Evolutionary conservation across 2,329 filamentous ascomycete genomes (phyloP).

Genomic region (Thermothelomyces thermophilus): DNA sequence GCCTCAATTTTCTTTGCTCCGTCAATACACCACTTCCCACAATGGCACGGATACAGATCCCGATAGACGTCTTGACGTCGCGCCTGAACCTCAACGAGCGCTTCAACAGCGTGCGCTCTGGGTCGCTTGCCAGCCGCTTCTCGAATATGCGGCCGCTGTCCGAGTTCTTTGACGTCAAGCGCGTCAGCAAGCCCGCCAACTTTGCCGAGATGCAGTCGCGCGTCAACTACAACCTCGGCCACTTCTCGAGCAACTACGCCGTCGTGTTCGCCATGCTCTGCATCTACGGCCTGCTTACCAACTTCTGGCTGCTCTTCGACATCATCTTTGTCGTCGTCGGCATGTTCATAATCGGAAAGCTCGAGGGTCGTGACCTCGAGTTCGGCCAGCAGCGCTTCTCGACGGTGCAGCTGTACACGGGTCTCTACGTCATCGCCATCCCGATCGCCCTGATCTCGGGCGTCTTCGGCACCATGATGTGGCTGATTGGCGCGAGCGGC

Average conservation of each 20-base stretch:
- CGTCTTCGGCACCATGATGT: constrained; percentile 77
- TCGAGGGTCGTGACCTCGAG: constrained; percentile 82
- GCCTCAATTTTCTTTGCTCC: background rate
- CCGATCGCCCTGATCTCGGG: constrained; percentile 81
- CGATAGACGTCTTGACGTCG: constrained; percentile 84
- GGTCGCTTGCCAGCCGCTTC: constrained; percentile 74
- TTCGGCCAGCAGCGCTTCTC: constrained; percentile 77
- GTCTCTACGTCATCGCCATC: constrained; percentile 72
- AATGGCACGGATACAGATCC: constrained; percentile 89
- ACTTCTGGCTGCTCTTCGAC: constrained; percentile 80
- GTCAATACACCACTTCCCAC: constrained; percentile 1
- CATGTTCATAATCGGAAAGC: constrained; percentile 85
- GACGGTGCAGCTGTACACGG: constrained; percentile 90
- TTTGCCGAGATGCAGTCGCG: constrained; percentile 51
- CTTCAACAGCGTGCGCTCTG: constrained; percentile 74
- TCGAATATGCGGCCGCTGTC: constrained; percentile 84
- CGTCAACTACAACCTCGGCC: constrained; percentile 70
- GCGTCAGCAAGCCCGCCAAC: constrained; percentile 86
- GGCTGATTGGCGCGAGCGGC: constrained; percentile 92
- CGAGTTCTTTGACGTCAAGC: constrained; percentile 96
- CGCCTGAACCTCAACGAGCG: constrained; percentile 80
- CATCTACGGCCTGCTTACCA: constrained; percentile 91
- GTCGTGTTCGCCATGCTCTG: constrained; percentile 90
- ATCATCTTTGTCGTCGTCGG: constrained; percentile 81
- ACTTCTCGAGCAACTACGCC: constrained; percentile 98